Percentiles rank a stretch among this genome's conserved stretches.
phyloP scores from a whole-genome alignment of 805 yeast genomes.

The Hermanozyma aechmeae region DNA sequence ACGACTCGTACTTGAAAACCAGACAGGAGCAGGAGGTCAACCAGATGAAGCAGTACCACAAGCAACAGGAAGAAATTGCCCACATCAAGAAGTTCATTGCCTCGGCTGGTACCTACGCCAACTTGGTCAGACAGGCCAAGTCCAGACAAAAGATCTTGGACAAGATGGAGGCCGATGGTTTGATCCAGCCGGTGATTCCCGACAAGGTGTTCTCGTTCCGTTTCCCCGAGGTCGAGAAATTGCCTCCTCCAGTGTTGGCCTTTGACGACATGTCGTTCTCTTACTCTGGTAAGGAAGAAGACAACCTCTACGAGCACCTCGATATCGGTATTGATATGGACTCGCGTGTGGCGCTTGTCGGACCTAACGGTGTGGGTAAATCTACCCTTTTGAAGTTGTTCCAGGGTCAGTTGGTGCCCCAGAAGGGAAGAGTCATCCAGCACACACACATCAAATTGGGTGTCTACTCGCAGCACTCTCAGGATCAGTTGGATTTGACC shows the following conservation, averaged over 20 bases:
- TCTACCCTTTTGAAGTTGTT: slow-evolving; percentile 90
- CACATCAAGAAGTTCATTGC: slow-evolving; percentile 99
- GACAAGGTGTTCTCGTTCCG: slow-evolving; percentile 92
- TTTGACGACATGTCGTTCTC: slow-evolving; percentile 93
- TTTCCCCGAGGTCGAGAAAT: slow-evolving; percentile 91
- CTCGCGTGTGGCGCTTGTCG: slow-evolving; percentile 94
- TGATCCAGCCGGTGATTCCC: slow-evolving; percentile 82
- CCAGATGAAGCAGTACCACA: slow-evolving; percentile 94
- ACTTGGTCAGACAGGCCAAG: slow-evolving; percentile 96
- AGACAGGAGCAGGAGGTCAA: slow-evolving; percentile 89
- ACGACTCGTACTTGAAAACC: slow-evolving; percentile 93
- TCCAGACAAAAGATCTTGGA: slow-evolving; percentile 98
- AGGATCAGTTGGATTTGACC: slow-evolving; percentile 93
- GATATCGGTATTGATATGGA: slow-evolving; percentile 99
- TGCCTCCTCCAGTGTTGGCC: slow-evolving; percentile 97
- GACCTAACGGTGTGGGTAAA: slow-evolving; percentile 99
- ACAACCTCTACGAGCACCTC: slow-evolving; percentile 81
- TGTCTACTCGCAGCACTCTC: slow-evolving; percentile 98
- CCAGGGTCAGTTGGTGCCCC: slow-evolving; percentile 90
- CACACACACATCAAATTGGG: slow-evolving; percentile 98
- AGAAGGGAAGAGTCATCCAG: slow-evolving; percentile 90
- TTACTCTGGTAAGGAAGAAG: slow-evolving; percentile 74
- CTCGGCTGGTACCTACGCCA: slow-evolving; percentile 99
- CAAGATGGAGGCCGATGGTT: slow-evolving; percentile 99
- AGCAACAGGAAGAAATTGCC: slow-evolving; percentile 97